Conservation (phyloP, 2,329 filamentous ascomycete genomes). For the Phyllosticta citriasiana region DNA sequence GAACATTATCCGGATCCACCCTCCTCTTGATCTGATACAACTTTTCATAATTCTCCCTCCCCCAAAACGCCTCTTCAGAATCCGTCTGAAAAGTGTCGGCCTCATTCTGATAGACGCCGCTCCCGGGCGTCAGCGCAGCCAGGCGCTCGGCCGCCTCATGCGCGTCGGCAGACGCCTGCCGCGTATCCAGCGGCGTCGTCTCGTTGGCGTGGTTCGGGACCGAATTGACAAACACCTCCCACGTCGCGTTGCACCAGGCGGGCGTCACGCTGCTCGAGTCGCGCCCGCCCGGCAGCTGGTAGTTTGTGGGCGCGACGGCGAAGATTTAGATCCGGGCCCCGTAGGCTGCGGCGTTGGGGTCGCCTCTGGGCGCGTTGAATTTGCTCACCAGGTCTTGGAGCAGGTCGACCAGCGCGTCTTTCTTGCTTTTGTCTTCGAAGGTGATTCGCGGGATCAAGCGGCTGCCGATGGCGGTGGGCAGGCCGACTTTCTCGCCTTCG, state of each 20-base stretch:
- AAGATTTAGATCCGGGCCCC: constrained; percentile 13
- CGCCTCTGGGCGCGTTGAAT: constrained; percentile 8
- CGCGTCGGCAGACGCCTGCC: not conserved
- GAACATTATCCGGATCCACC: not conserved
- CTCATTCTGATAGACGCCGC: not conserved
- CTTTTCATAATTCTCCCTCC: not conserved
- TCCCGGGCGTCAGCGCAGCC: not conserved
- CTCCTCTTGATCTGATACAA: constrained; percentile 1
- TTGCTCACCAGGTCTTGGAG: constrained; percentile 1
- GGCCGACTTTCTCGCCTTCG: constrained; percentile 19
- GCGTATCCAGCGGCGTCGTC: constrained; percentile 19
- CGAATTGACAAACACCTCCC: constrained; percentile 16
- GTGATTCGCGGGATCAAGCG: constrained; percentile 8
- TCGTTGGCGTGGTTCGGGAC: constrained; percentile 28
- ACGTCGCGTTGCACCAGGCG: constrained; percentile 38
- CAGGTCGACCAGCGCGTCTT: not conserved
- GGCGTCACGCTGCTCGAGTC: constrained; percentile 18
- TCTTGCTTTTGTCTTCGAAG: not conserved
- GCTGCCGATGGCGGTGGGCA: constrained; percentile 1
- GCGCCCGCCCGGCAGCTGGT: not conserved
- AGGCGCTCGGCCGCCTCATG: not conserved
- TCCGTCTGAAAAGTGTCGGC: not conserved
- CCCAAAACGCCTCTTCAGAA: not conserved
- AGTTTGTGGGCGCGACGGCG: constrained; percentile 7
- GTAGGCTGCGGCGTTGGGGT: not conserved